Conservation (phyloP, 768 basidiomycete genomes). For the Rhizopogon roseolus region DNA sequence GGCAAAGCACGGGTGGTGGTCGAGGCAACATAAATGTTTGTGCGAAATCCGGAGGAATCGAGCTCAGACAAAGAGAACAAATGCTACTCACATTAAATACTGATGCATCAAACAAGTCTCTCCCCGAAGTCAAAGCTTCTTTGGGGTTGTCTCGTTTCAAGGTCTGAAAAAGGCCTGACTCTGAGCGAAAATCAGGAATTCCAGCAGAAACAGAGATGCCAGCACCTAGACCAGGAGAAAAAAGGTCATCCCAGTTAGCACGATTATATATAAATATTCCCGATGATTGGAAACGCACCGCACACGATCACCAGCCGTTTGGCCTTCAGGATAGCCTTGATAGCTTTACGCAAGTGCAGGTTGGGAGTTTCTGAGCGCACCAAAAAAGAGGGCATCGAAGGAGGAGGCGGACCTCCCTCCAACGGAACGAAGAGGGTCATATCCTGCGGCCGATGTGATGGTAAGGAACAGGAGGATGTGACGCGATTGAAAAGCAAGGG, state of each 20-base stretch:
- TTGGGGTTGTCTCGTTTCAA: slow-evolving; percentile 76
- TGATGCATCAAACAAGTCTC: slow-evolving; percentile 87
- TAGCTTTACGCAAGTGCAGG: slow-evolving; percentile 46
- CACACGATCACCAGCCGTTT: slow-evolving; percentile 83
- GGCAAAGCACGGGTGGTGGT: neutral
- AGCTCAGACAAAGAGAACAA: slow-evolving; percentile 1
- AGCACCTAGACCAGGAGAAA: slow-evolving; percentile 49
- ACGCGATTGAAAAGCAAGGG: slow-evolving; percentile 18
- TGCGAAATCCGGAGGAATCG: neutral
- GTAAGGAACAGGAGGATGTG: slow-evolving; percentile 11
- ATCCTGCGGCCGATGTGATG: slow-evolving; percentile 22
- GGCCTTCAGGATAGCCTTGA: slow-evolving; percentile 72
- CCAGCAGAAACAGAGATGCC: slow-evolving; percentile 86
- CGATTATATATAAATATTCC: slow-evolving; percentile 7
- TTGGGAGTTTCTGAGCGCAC: slow-evolving; percentile 38
- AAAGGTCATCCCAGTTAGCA: neutral
- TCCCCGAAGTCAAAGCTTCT: slow-evolving; percentile 67
- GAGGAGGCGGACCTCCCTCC: slow-evolving; percentile 39
- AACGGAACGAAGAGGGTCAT: slow-evolving; percentile 70
- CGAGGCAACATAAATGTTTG: neutral
- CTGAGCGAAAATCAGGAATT: slow-evolving; percentile 86
- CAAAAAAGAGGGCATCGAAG: slow-evolving; percentile 55
- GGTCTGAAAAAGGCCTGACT: slow-evolving; percentile 74
- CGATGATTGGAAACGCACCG: slow-evolving; percentile 45
- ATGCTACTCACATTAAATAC: slow-evolving; percentile 68